Percentiles rank a stretch among this genome's conserved stretches.
These are phyloP conservation scores for Starmerella stellata DNA, from an alignment of 805 yeast genomes.

Conservation along the genomic window DNA sequence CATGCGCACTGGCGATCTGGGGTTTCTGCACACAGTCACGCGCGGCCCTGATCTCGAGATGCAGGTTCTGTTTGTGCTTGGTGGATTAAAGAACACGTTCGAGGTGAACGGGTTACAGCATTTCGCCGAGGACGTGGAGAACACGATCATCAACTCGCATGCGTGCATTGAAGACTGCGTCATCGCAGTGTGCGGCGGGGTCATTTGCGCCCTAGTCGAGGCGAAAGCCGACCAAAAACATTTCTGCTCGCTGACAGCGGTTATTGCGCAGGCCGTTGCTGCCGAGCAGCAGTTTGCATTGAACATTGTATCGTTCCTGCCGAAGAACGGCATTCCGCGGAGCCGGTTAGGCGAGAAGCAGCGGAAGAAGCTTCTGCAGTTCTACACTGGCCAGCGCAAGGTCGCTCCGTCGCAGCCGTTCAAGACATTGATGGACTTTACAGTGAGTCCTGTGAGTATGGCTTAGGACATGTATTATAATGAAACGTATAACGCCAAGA, in stretches of 20 bases:
- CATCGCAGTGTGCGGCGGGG: conserved; percentile 58
- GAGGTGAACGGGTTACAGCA: conserved; percentile 84
- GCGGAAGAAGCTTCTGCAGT: conserved; percentile 44
- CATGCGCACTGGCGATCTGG: conserved; percentile 83
- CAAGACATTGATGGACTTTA: conserved; percentile 11
- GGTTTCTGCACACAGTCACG: conserved; percentile 65
- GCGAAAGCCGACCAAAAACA: conserved; percentile 21
- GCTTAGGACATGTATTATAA: too few relatives aligned
- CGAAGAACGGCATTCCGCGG: conserved; percentile 42
- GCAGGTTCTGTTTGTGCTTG: conserved; percentile 71
- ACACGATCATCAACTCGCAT: conserved; percentile 38
- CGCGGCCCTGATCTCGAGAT: conserved; percentile 30
- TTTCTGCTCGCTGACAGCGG: conserved; percentile 62
- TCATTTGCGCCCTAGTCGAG: conserved; percentile 59
- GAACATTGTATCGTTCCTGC: conserved; percentile 69
- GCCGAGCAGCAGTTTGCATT: conserved; percentile 65
- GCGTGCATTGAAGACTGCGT: conserved; percentile 38
- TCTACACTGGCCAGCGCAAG: conserved; percentile 37
- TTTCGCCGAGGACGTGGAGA: conserved; percentile 70
- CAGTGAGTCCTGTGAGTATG: conserved; percentile 11
- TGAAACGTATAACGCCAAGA: too few relatives aligned
- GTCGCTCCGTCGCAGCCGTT: conserved; percentile 4
- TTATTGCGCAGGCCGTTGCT: conserved; percentile 60
- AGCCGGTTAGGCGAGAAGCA: conserved; percentile 63
- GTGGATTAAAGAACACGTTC: conserved; percentile 68